Percentiles rank a stretch among this genome's conserved stretches.
phyloP scores from a whole-genome alignment of 176 grass and related monocot genomes.

The Avena insularis region DNA sequence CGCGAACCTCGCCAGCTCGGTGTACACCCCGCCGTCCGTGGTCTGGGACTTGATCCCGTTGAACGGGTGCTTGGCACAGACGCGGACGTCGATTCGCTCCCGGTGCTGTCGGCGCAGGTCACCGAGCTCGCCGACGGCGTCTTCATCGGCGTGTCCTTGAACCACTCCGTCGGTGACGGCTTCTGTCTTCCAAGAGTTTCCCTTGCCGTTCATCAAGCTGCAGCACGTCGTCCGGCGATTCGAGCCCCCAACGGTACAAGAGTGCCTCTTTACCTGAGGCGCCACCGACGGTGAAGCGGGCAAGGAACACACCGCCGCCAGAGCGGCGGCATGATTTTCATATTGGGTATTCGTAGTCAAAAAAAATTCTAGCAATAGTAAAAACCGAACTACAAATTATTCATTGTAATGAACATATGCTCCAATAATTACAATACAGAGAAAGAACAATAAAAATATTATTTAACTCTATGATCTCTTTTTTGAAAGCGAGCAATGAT shows the following conservation, averaged over 20 bases:
- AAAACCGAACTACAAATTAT: too few species aligned
- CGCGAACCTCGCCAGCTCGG: not conserved
- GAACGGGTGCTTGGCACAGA: not conserved
- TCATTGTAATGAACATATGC: too few species aligned
- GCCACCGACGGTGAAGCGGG: too few species aligned
- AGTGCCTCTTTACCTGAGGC: constrained; percentile 50
- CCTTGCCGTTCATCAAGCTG: constrained; percentile 21
- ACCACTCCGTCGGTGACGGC: not conserved
- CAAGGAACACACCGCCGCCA: too few species aligned
- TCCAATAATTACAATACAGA: too few species aligned
- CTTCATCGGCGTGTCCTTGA: not conserved
- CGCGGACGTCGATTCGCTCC: not conserved
- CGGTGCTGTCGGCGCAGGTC: constrained; percentile 5
- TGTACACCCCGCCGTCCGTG: not conserved
- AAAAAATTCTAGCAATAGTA: too few species aligned
- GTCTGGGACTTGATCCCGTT: not conserved
- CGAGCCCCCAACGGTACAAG: not conserved
- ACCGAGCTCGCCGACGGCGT: constrained; percentile 31
- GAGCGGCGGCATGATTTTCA: too few species aligned
- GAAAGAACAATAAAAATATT: too few species aligned
- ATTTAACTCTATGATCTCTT: too few species aligned
- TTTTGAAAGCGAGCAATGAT: too few species aligned
- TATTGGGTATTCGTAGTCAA: too few species aligned
- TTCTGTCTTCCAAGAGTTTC: not conserved
- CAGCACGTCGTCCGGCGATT: not conserved